Evolutionary conservation across 805 yeast species (phyloP).

Genomic region (Myxozyma monticola): DNA sequence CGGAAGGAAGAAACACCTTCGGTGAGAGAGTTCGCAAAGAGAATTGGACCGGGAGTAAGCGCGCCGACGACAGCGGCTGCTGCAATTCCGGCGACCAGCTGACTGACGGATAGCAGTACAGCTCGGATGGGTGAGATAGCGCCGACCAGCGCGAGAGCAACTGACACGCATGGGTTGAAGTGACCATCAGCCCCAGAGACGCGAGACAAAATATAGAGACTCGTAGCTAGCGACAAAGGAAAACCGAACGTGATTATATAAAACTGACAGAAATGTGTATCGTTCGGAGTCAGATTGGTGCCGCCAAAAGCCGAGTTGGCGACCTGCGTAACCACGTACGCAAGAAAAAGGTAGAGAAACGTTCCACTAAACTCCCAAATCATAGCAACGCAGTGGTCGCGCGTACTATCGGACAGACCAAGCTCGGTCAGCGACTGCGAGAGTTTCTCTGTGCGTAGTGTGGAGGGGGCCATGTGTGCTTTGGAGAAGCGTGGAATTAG

Average conservation of each 20-base stretch:
- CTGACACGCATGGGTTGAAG: conserved; percentile 85
- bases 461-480: too few species aligned
- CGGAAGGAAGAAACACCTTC: conserved; percentile 69
- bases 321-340: conserved; percentile 77
- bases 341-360: conserved; percentile 77
- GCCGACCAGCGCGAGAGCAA: conserved; percentile 67
- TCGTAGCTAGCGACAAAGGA: conserved; percentile 80
- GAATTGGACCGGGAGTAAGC: conserved; percentile 77
- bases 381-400: conserved; percentile 67
- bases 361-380: conserved; percentile 86
- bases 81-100: conserved; percentile 82
- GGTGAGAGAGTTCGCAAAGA: conserved; percentile 70
- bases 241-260: conserved; percentile 83
- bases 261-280: conserved; percentile 64
- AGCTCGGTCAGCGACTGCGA: too few species aligned
- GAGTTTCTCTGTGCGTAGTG: too few species aligned
- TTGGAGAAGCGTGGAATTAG: too few species aligned
- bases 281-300: conserved; percentile 51
- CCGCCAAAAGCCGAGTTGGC: conserved; percentile 56
- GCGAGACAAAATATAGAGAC: conserved; percentile 65
- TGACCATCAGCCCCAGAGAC: conserved; percentile 90
- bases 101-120: conserved; percentile 61
- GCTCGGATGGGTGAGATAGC: conserved; percentile 76
- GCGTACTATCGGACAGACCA: conserved; percentile 47
- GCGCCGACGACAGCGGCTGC: conserved; percentile 89